Percentiles rank a stretch among this genome's conserved stretches.
phyloP scores from a whole-genome alignment of 1,284 basidiomycete species.

The Fereydounia khargensis region DNA sequence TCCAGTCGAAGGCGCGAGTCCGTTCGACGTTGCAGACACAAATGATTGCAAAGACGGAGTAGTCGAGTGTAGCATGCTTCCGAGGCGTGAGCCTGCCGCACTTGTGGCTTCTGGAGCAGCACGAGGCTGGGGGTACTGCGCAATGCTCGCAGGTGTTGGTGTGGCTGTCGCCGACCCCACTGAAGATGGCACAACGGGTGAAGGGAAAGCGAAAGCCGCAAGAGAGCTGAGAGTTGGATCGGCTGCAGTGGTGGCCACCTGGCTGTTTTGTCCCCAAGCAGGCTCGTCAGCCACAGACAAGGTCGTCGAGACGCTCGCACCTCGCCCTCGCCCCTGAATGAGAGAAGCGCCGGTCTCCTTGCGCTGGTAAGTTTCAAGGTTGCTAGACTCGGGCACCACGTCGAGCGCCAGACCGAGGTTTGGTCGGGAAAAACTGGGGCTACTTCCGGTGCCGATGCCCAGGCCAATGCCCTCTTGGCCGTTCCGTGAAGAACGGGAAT shows the following conservation, averaged over 20 bases:
- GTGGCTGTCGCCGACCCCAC: too few relatives aligned
- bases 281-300: conserved; percentile 16
- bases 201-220: conserved; percentile 19
- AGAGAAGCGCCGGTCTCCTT: too few relatives aligned
- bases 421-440: too few relatives aligned
- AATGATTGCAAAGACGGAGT: conserved; percentile 20
- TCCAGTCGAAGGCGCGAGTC: conserved; percentile 1
- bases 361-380: too few relatives aligned
- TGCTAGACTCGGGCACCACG: background rate
- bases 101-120: background rate
- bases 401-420: background rate
- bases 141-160: too few relatives aligned
- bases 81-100: background rate
- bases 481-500: too few relatives aligned
- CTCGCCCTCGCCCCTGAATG: conserved; percentile 2
- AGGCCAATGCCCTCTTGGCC: too few relatives aligned
- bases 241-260: background rate
- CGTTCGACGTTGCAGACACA: conserved; percentile 8
- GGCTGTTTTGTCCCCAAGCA: conserved; percentile 21
- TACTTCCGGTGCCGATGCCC: conserved; percentile 10
- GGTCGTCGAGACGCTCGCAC: conserved; percentile 12
- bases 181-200: background rate
- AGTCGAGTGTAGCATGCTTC: conserved; percentile 12
- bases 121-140: conserved; percentile 4
- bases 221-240: conserved; percentile 7